Evolutionary conservation across 2,329 filamentous ascomycete genomes (phyloP), one percentile per base, ranked within the genome.

Genomic region (Xylaria hypoxylon): DNA sequence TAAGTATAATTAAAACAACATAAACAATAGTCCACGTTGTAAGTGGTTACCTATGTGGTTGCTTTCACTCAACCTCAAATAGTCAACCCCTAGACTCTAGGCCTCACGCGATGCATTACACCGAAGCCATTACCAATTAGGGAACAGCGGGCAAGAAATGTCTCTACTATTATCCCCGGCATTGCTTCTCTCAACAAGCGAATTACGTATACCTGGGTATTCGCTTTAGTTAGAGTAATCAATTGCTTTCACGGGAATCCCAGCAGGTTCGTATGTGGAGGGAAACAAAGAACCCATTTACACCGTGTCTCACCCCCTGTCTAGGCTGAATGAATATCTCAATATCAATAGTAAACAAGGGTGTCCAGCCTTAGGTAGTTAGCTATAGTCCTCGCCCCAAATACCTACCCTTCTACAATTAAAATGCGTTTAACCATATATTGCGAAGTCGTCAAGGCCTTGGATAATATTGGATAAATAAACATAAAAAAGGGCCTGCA

Each of bases 381-480:
- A 56, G 28, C 51, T 53, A 45, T 28, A n/a, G 19, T 22, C 28
- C 48, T 48, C 26, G 24, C 40, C 44, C 35, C 33, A 6, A 58
- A 58, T 22, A 22, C 52, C 28, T 17, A 45, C 24, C 22, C 28
- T 60, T 62, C n/a, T 33, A 51, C 51, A 51, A 33, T 55, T 42
- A 55, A 11, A 42, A 59, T 64, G 50, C 28, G 33, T 38, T 52
- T 26, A 28, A 64, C 48, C 22, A 65, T 45, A 48, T 38, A 28
- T 35, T 50, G 64, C 59, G 48, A 61, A 63, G 68, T 57, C 66
- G 55, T 68, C 64, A 59, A 64, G 71, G 70, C 64, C 68, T 72
- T 65, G 69, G 68, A 72, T 72, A 62, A 68, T 69, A 47, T 50
- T 69, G 51, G 5, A 45, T 50, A 62, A 48, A 35, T 19, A 51